Evolutionary conservation across 768 basidiomycete genomes (phyloP).

Genomic region (Tubosaeta sp.): DNA sequence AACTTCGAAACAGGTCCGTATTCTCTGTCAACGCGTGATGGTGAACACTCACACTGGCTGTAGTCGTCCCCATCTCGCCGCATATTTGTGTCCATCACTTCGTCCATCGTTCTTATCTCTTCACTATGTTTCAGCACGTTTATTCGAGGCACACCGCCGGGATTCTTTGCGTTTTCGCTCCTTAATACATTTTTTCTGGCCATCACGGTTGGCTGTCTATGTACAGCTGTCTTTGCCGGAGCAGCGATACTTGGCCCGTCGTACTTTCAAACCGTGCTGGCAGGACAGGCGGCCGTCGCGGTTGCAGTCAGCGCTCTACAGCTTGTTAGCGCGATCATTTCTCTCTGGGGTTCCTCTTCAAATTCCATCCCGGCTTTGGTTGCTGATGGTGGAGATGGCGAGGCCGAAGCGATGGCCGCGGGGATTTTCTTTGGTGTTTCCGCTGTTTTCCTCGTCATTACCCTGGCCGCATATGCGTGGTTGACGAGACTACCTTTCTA

Average conservation of each 20-base stretch:
- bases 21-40: not conserved
- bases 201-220: slow-evolving; percentile 66
- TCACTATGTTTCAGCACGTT: slow-evolving; percentile 67
- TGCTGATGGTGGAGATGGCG: slow-evolving; percentile 30
- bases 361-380: slow-evolving; percentile 19
- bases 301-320: slow-evolving; percentile 79
- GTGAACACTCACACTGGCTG: slow-evolving; percentile 3
- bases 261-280: slow-evolving; percentile 71
- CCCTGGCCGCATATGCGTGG: slow-evolving; percentile 52
- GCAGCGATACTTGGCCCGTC: slow-evolving; percentile 74
- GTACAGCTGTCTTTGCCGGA: slow-evolving; percentile 73
- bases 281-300: slow-evolving; percentile 82
- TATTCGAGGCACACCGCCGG: slow-evolving; percentile 43
- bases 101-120: slow-evolving; percentile 49
- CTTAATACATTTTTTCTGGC: slow-evolving; percentile 58
- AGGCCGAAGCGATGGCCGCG: slow-evolving; percentile 64
- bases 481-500: slow-evolving; percentile 59
- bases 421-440: slow-evolving; percentile 72
- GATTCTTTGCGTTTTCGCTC: slow-evolving; percentile 66
- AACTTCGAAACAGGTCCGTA: slow-evolving; percentile 60
- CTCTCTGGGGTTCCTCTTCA: slow-evolving; percentile 45
- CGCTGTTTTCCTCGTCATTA: slow-evolving; percentile 56
- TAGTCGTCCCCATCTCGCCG: slow-evolving; percentile 61
- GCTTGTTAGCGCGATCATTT: slow-evolving; percentile 57
- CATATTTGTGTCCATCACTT: slow-evolving; percentile 48